Evolutionary conservation across 768 basidiomycete genomes (phyloP).

Genomic region (Pisolithus sp.): DNA sequence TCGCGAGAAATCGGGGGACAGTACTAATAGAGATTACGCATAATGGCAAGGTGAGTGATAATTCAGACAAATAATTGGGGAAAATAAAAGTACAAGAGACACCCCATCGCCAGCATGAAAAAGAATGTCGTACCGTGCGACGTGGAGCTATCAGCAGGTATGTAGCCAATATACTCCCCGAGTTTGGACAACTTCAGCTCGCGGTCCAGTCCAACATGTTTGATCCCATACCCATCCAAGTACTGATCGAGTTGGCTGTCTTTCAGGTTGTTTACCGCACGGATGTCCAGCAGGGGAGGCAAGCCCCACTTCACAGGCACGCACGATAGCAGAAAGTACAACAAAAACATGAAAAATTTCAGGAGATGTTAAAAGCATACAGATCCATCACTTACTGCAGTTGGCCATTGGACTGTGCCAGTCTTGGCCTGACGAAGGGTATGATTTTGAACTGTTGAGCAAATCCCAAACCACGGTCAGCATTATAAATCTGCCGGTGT

Average conservation of each 20-base stretch:
- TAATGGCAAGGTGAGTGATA: too few relatives aligned
- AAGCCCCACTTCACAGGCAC: background rate
- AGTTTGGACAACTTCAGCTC: background rate
- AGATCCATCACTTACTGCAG: background rate
- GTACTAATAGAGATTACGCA: too few relatives aligned
- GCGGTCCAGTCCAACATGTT: background rate
- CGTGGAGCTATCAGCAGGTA: background rate
- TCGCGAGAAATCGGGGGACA: too few relatives aligned
- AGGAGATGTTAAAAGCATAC: background rate
- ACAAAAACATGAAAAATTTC: background rate
- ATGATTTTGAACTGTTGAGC: background rate
- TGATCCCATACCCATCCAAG: background rate
- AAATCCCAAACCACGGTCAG: background rate
- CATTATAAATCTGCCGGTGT: background rate
- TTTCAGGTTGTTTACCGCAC: background rate
- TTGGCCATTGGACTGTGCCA: background rate
- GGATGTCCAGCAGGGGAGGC: background rate
- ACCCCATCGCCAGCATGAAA: too few relatives aligned
- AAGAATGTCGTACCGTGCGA: too few relatives aligned
- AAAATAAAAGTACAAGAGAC: too few relatives aligned
- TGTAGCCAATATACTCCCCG: background rate
- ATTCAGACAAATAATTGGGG: too few relatives aligned
- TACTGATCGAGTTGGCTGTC: background rate
- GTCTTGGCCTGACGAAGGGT: background rate
- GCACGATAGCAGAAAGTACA: background rate